These are phyloP conservation scores for Tylopilus balloui DNA, from an alignment of 768 basidiomycete genomes.

Conservation along the genomic window DNA sequence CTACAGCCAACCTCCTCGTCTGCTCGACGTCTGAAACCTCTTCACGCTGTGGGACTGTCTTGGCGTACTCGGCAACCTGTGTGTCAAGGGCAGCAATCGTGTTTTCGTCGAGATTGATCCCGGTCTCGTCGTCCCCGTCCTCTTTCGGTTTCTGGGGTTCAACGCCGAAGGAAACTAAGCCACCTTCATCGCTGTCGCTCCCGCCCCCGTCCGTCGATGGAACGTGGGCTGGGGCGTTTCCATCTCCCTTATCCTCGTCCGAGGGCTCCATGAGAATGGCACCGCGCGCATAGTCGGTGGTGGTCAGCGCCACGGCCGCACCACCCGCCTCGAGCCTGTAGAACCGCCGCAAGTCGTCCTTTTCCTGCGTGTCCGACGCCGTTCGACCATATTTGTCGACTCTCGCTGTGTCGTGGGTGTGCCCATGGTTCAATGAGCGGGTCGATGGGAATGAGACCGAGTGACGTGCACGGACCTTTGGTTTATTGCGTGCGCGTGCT, in stretches of 20 bases:
- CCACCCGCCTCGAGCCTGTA: conserved; percentile 32
- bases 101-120: conserved; percentile 80
- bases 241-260: conserved; percentile 56
- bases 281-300: conserved; percentile 86
- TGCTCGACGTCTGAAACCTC: conserved; percentile 37
- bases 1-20: conserved; percentile 78
- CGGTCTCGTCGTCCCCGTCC: conserved; percentile 40
- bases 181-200: conserved; percentile 45
- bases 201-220: conserved; percentile 38
- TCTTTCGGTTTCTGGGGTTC: conserved; percentile 33
- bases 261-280: conserved; percentile 86
- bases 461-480: conserved; percentile 10
- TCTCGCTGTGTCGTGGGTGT: conserved; percentile 35
- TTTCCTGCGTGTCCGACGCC: conserved; percentile 29
- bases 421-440: neutral
- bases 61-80: conserved; percentile 60
- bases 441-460: neutral
- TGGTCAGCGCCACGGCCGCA: conserved; percentile 16
- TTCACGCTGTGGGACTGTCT: conserved; percentile 43
- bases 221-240: neutral
- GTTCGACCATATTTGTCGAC: conserved; percentile 91
- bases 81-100: conserved; percentile 68
- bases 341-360: neutral
- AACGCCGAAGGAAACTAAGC: conserved; percentile 48
- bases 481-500: conserved; percentile 31